phyloP scores from a whole-genome alignment of 2,329 filamentous ascomycete species.

The Geosmithia putterillii region DNA sequence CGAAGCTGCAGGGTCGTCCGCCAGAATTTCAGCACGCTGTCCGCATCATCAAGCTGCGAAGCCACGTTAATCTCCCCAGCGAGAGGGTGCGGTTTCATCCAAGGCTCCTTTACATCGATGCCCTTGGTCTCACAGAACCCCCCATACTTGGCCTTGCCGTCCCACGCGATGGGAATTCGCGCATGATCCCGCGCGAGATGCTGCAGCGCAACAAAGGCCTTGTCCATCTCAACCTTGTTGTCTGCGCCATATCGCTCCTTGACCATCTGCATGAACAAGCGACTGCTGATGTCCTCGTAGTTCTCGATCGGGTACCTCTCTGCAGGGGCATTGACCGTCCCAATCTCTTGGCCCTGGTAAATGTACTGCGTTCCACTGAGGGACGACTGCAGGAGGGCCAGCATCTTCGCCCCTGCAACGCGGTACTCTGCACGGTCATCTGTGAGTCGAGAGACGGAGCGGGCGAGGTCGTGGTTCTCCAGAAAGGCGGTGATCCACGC shows the following conservation, averaged over 20 bases:
- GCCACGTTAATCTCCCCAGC: constrained; percentile 5
- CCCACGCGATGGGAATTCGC: constrained; percentile 57
- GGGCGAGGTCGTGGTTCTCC: constrained; percentile 54
- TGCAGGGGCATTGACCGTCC: constrained; percentile 47
- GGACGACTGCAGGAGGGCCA: constrained; percentile 39
- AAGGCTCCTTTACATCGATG: constrained; percentile 3
- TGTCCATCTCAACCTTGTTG: constrained; percentile 21
- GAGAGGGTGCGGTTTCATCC: constrained; percentile 7
- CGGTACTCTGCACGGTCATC: constrained; percentile 35
- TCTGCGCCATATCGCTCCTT: constrained; percentile 13
- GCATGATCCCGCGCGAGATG: constrained; percentile 44
- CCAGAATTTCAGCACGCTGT: constrained; percentile 14
- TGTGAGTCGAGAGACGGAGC: constrained; percentile 42
- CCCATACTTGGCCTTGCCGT: constrained; percentile 17
- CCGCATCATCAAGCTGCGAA: constrained; percentile 2
- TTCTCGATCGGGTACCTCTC: constrained; percentile 47
- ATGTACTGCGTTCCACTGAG: constrained; percentile 51
- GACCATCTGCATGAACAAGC: constrained; percentile 21
- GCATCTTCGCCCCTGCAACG: constrained; percentile 40
- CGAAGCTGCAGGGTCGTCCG: constrained; percentile 15
- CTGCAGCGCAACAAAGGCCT: constrained; percentile 16
- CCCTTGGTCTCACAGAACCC: constrained; percentile 15
- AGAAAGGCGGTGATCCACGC: constrained; percentile 53
- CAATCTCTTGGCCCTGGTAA: too few species aligned
- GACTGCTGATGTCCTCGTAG: constrained; percentile 34